Conservation (phyloP, 176 grass and related monocot species). For the Pharus latifolius region DNA sequence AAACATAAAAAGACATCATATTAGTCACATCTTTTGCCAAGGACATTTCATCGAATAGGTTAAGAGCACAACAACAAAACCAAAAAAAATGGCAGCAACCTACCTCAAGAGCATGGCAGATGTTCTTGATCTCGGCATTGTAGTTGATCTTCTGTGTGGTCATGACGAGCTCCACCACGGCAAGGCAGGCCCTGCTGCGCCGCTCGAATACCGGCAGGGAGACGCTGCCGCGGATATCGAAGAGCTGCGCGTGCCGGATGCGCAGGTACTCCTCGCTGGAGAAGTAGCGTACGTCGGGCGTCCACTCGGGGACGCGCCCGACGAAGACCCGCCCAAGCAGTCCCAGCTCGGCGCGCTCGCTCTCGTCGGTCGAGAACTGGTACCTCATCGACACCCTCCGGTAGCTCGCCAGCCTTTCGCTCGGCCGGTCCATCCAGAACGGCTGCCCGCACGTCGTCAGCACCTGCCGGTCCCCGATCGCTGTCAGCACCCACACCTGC, state of each 20-base stretch:
- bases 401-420: conserved; percentile 51
- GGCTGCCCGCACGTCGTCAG: conserved; percentile 88
- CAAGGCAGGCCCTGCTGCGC: conserved; percentile 48
- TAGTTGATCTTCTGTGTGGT: conserved; percentile 81
- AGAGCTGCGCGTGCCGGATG: conserved; percentile 49
- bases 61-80: neutral
- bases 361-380: conserved; percentile 83
- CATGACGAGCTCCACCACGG: conserved; percentile 83
- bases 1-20: conserved; percentile 27
- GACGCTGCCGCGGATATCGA: conserved; percentile 70
- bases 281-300: conserved; percentile 90
- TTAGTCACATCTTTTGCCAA: conserved; percentile 24
- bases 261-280: conserved; percentile 71
- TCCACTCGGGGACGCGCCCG: conserved; percentile 81
- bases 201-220: conserved; percentile 74
- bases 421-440: conserved; percentile 49
- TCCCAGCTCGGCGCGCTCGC: conserved; percentile 28
- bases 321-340: conserved; percentile 89
- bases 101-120: conserved; percentile 94
- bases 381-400: conserved; percentile 49
- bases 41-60: conserved; percentile 30
- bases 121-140: conserved; percentile 65
- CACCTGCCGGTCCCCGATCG: conserved; percentile 56
- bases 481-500: conserved; percentile 79
- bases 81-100: neutral